phyloP scores from a whole-genome alignment of 2,329 filamentous ascomycete genomes.

The Paecilomyces sp. region DNA sequence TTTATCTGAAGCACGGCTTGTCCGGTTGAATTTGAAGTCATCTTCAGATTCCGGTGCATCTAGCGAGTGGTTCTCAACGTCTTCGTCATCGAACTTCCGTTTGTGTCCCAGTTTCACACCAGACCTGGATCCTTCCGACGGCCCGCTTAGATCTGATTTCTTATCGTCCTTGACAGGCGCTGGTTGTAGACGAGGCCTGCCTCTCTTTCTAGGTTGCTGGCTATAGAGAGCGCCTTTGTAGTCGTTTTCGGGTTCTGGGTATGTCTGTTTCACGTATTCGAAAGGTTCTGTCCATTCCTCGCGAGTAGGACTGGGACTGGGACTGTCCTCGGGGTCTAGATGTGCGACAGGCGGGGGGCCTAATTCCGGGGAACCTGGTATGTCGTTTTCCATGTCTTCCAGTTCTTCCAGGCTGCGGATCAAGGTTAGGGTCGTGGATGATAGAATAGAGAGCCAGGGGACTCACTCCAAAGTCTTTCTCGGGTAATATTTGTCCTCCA shows the following conservation, averaged over 20 bases:
- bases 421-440: background rate
- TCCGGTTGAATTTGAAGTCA: constrained; percentile 27
- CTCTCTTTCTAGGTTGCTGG: constrained; percentile 16
- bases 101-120: constrained; percentile 45
- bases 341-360: constrained; percentile 44
- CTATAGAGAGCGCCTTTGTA: constrained; percentile 1
- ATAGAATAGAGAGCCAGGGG: background rate
- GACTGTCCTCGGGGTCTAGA: constrained; percentile 24
- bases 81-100: constrained; percentile 51
- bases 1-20: constrained; percentile 13
- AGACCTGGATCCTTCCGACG: constrained; percentile 4
- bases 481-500: constrained; percentile 53
- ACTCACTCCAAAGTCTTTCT: constrained; percentile 49
- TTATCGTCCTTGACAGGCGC: background rate
- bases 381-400: constrained; percentile 17
- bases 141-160: background rate
- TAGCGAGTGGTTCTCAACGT: constrained; percentile 23
- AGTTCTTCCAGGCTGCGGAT: constrained; percentile 29
- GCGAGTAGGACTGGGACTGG: constrained; percentile 9
- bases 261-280: constrained; percentile 1
- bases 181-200: constrained; percentile 3
- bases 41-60: constrained; percentile 15
- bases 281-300: background rate
- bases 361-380: constrained; percentile 22
- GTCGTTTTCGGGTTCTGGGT: constrained; percentile 8